Percentiles rank a stretch among this genome's conserved stretches.
These are phyloP conservation scores for Linum usitatissimum DNA, from an alignment of 345 rosid species.

Conservation along the genomic window DNA sequence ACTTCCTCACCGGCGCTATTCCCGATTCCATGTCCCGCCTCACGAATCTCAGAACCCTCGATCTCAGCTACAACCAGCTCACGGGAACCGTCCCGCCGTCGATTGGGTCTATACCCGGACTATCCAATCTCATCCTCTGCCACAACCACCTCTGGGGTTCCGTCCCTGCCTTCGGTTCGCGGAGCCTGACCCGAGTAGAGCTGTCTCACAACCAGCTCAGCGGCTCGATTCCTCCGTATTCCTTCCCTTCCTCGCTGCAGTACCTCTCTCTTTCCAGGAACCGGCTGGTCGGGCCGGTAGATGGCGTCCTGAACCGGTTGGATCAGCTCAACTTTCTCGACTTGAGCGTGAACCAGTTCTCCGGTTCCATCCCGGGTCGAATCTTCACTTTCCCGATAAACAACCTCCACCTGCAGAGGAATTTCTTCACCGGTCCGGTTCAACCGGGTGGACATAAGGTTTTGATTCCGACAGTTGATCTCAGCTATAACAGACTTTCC, in stretches of 20 bases:
- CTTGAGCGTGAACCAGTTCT: constrained; percentile 65
- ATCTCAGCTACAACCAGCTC: constrained; percentile 80
- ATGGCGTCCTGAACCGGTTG: constrained; percentile 40
- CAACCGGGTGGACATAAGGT: constrained; percentile 46
- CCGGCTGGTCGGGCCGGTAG: constrained; percentile 56
- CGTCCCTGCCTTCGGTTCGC: constrained; percentile 57
- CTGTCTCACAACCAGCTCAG: constrained; percentile 66
- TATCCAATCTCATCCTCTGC: constrained; percentile 66
- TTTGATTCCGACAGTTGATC: constrained; percentile 51
- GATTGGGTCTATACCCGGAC: constrained; percentile 56
- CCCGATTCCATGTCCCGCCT: constrained; percentile 60
- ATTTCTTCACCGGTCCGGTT: constrained; percentile 49
- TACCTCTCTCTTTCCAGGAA: constrained; percentile 74
- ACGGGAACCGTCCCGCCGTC: constrained; percentile 52
- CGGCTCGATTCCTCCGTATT: constrained; percentile 41
- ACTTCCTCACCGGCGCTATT: constrained; percentile 65
- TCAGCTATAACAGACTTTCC: constrained; percentile 67
- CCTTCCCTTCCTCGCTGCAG: constrained; percentile 61
- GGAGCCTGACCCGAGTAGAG: constrained; percentile 55
- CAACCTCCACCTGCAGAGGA: constrained; percentile 68
- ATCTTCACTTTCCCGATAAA: constrained; percentile 52
- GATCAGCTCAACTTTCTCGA: constrained; percentile 66
- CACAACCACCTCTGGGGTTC: constrained; percentile 74
- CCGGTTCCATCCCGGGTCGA: constrained; percentile 50
- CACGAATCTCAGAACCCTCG: constrained; percentile 54